Conservation (phyloP, 129 eudicot genomes). For the Deinandra increscens region DNA sequence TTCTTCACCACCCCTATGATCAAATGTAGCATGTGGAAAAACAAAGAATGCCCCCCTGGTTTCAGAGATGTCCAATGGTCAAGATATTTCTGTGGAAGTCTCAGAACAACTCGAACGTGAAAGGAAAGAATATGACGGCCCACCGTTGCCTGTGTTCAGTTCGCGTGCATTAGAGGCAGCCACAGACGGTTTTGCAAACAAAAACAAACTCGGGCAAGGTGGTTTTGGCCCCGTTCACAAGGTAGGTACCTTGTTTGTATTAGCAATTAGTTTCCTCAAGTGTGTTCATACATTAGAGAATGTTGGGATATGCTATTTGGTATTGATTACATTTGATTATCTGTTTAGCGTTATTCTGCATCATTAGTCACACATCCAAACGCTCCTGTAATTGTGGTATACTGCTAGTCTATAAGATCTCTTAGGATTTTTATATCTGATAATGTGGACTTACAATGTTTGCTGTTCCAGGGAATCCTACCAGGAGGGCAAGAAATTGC, state of each 20-base stretch:
- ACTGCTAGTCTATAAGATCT: too few relatives aligned
- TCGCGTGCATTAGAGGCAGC: constrained; percentile 44
- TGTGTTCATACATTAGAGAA: background rate
- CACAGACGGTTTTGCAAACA: constrained; percentile 50
- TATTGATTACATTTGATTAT: too few relatives aligned
- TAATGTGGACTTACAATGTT: background rate
- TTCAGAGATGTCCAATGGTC: constrained; percentile 33
- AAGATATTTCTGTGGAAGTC: constrained; percentile 31
- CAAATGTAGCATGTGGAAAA: constrained; percentile 29
- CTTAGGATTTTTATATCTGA: background rate
- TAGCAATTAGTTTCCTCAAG: background rate
- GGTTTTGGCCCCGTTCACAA: constrained; percentile 89
- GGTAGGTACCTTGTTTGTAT: constrained; percentile 34
- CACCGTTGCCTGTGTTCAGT: constrained; percentile 47
- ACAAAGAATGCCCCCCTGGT: background rate
- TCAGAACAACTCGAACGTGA: constrained; percentile 44
- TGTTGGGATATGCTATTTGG: background rate
- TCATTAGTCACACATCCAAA: too few relatives aligned
- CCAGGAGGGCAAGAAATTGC: constrained; percentile 67
- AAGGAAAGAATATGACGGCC: constrained; percentile 37
- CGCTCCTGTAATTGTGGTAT: too few relatives aligned
- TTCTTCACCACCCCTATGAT: background rate
- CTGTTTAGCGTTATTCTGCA: too few relatives aligned
- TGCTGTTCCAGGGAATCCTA: constrained; percentile 50
- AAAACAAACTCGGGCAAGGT: constrained; percentile 86